These are phyloP conservation scores for Cucurbita moschata DNA, from an alignment of 306 rosid species.

Conservation along the genomic window DNA sequence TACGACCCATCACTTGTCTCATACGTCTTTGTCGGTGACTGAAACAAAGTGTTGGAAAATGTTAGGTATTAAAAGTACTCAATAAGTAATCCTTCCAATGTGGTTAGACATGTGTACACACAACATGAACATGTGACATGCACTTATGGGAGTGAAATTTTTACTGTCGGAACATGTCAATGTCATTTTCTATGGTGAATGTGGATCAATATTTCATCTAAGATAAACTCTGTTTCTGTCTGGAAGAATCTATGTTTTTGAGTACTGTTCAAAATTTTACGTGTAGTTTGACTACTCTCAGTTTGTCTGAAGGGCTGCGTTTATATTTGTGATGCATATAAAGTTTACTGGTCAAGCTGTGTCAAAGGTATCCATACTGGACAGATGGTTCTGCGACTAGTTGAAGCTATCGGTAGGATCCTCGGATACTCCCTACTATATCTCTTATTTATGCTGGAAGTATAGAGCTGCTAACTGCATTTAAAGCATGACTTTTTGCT, in stretches of 20 bases:
- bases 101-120: too few species aligned
- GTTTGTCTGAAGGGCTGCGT: slow-evolving; percentile 57
- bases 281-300: slow-evolving; percentile 9
- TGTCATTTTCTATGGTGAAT: not conserved
- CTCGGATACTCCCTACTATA: not conserved
- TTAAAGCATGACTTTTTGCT: not conserved
- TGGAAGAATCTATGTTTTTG: not conserved
- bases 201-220: not conserved
- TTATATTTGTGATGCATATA: slow-evolving; percentile 71
- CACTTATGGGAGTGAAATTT: too few species aligned
- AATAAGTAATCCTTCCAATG: too few species aligned
- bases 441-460: not conserved
- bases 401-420: slow-evolving; percentile 85
- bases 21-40: too few species aligned
- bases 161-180: too few species aligned
- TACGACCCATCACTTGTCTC: too few species aligned
- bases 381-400: slow-evolving; percentile 73
- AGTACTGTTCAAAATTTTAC: not conserved
- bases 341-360: slow-evolving; percentile 82
- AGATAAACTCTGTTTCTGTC: not conserved
- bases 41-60: too few species aligned
- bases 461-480: not conserved
- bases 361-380: slow-evolving; percentile 85
- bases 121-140: too few species aligned
- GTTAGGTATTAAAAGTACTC: too few species aligned